Evolutionary conservation across 2,329 filamentous ascomycete species (phyloP), one percentile per base, ranked within the genome.

Genomic region (Verticillium tricorpus): DNA sequence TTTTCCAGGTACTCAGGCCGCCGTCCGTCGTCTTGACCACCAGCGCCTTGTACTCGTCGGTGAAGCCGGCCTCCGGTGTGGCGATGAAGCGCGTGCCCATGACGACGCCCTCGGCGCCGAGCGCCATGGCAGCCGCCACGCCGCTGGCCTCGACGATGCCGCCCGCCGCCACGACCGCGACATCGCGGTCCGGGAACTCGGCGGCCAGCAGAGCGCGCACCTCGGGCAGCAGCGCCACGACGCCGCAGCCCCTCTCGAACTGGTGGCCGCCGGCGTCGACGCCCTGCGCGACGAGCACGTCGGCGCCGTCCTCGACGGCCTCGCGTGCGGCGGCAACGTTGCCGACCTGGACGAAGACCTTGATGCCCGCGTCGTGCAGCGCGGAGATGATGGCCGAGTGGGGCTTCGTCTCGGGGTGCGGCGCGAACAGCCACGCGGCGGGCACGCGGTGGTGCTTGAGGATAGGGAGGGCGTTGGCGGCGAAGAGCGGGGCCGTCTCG

Each of bases 371-470:
- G 5, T 68, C 66, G 62, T 74, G 74, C 34, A 79, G 63, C 2
- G 71, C 71, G 57, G 68, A 63, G 39, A 81, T 73, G 54, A 81
- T 75, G 58, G 61, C 67, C 7, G 62, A 66, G 60, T 78, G 74
- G 12, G 76, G 74, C 17, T 77, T 73, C 22, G 76, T 69, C 17
- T 78, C 70, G 5, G 77, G 74, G 35, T 77, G 73, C 2, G 86
- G 85, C 2, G 87, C 88, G 68, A 90, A 90, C 56, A 91, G 79
- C 88, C 88, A 91, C 9, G 88, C 77, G 0, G 85, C 87, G 2
- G 81, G 82, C 1, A 87, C 86, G 0, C 73, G 73, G 70, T 86
- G 81, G 63, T 77, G 74, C 28, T 69, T 69, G 19, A 91, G 74
- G 14, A 89, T 65, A 1, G 82, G 80, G 2, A 85, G 70, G 1